phyloP scores from a whole-genome alignment of 768 basidiomycete species.

The Asterophora parasitica region DNA sequence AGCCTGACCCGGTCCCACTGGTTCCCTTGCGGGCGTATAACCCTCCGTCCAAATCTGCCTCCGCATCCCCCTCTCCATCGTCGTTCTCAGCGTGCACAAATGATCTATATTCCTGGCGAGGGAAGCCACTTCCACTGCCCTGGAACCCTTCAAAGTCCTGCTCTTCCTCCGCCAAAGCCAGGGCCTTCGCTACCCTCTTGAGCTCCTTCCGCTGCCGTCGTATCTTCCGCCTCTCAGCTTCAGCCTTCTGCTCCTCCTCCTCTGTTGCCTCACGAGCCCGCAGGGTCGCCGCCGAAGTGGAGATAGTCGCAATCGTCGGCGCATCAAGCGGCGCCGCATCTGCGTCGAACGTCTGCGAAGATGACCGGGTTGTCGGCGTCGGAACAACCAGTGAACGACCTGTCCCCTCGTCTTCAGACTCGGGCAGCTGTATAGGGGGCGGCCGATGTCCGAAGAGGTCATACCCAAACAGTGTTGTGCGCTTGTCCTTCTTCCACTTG shows the following conservation, averaged over 20 bases:
- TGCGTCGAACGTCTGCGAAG: slow-evolving; percentile 51
- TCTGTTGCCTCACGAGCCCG: slow-evolving; percentile 35
- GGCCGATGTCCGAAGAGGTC: slow-evolving; percentile 54
- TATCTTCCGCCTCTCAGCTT: slow-evolving; percentile 47
- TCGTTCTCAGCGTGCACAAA: slow-evolving; percentile 12
- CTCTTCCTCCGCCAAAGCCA: slow-evolving; percentile 28
- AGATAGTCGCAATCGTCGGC: slow-evolving; percentile 48
- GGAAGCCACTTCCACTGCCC: slow-evolving; percentile 28
- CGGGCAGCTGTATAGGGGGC: slow-evolving; percentile 52
- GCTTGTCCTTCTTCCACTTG: slow-evolving; percentile 29
- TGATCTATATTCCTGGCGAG: slow-evolving; percentile 16
- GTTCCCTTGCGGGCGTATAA: slow-evolving; percentile 41
- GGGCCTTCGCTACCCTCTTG: slow-evolving; percentile 31
- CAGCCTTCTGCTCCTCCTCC: slow-evolving; percentile 36
- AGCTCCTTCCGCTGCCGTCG: slow-evolving; percentile 17
- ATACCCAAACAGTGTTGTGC: slow-evolving; percentile 60
- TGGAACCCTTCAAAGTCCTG: slow-evolving; percentile 65
- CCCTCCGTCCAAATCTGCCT: slow-evolving; percentile 57
- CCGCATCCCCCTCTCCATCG: slow-evolving; percentile 40
- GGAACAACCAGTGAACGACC: slow-evolving; percentile 11
- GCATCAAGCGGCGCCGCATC: slow-evolving; percentile 66
- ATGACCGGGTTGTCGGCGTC: slow-evolving; percentile 15
- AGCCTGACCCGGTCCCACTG: slow-evolving; percentile 33
- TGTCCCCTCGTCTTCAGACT: slow-evolving; percentile 42
- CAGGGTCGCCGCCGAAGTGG: slow-evolving; percentile 36